Evolutionary conservation across 495 filamentous ascomycete species (phyloP).

Genomic region (Annulohypoxylon maeteangense): DNA sequence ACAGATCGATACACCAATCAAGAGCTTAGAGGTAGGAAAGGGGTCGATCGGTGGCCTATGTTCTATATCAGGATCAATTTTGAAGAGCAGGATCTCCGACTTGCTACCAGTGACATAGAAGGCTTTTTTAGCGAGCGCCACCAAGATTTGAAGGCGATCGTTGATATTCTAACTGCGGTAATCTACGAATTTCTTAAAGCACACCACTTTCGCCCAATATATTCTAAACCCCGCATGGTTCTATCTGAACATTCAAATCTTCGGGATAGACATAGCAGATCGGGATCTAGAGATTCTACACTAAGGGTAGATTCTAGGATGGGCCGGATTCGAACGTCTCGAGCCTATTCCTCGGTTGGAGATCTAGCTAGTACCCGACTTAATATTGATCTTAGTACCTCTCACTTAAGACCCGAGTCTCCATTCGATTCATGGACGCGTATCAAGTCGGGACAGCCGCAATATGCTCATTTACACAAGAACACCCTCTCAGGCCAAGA

Average conservation of each 20-base stretch:
- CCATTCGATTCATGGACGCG: slow-evolving; percentile 73
- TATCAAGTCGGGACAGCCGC: slow-evolving; percentile 68
- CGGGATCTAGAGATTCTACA: slow-evolving; percentile 21
- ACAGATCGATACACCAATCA: slow-evolving; percentile 63
- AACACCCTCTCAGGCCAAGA: slow-evolving; percentile 4
- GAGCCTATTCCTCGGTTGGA: slow-evolving; percentile 11
- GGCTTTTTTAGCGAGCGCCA: slow-evolving; percentile 52
- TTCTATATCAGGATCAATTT: slow-evolving; percentile 81
- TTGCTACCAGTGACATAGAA: slow-evolving; percentile 42
- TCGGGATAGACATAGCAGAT: not conserved
- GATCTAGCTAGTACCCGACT: slow-evolving; percentile 48
- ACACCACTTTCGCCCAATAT: slow-evolving; percentile 68
- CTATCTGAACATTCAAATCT: not conserved
- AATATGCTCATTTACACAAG: slow-evolving; percentile 30
- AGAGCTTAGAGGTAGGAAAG: slow-evolving; percentile 70
- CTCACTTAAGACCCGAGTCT: slow-evolving; percentile 43
- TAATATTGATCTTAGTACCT: slow-evolving; percentile 35
- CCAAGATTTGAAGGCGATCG: slow-evolving; percentile 55
- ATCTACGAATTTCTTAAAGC: slow-evolving; percentile 74
- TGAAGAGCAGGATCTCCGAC: slow-evolving; percentile 15
- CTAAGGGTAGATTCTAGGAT: slow-evolving; percentile 5
- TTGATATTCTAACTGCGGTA: slow-evolving; percentile 71
- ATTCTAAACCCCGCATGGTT: slow-evolving; percentile 11
- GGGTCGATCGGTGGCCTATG: slow-evolving; percentile 88
- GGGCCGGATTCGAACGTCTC: not conserved